Base-by-base conservation (phyloP, 2,329 filamentous ascomycete species). In the Ramularia endophylla region DNA sequence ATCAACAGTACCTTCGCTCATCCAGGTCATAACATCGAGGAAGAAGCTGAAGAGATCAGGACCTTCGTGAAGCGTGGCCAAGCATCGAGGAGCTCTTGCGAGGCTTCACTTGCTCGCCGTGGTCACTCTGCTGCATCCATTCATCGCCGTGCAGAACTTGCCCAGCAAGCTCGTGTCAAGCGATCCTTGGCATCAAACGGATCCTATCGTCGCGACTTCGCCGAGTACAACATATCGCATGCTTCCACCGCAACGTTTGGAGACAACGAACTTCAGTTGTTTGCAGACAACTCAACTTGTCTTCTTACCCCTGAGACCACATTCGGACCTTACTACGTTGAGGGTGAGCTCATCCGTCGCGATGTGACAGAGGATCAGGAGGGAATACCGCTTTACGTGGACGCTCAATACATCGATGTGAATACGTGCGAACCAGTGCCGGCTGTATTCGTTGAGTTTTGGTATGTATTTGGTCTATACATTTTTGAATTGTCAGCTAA, bases 321-420 rank as follows among this genome's bases (percentile, higher is more conserved):
- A 13, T 34, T 38, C 4, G 57, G 56, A 5, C 52, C 57, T 15
- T 44, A 39, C 34, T 36, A 34, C 15, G 63, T 70, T 20, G 53
- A 56, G 25, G 65, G 65, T 41, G 55, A 57, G 40, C 55, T 55
- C 20, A 53, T 69, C 32, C 64, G 68, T 27, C 48, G 57, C 36
- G 58, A 71, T 36, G 51, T 71, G 30, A 57, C 54, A 2, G 69
- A 73, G 27, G 27, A 22, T 15, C 59, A 71, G 40, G 52, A 52
- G 0, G 69, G 68, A 36, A 56, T 71, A 2, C 52, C 59, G 3
- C 37, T 70, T n/a, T 55, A 63, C 36, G 51, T 71, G 9, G 68
- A 71, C 40, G 57, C 65, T 29, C 66, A 71, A 44, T 61, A 68
- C 43, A 60, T 71, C 28, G 61, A 71, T 43, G 57, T 65, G 27